These are phyloP conservation scores for Coelastrella sp. DNA, from an alignment of 139 green algal species.

Conservation along the genomic window DNA sequence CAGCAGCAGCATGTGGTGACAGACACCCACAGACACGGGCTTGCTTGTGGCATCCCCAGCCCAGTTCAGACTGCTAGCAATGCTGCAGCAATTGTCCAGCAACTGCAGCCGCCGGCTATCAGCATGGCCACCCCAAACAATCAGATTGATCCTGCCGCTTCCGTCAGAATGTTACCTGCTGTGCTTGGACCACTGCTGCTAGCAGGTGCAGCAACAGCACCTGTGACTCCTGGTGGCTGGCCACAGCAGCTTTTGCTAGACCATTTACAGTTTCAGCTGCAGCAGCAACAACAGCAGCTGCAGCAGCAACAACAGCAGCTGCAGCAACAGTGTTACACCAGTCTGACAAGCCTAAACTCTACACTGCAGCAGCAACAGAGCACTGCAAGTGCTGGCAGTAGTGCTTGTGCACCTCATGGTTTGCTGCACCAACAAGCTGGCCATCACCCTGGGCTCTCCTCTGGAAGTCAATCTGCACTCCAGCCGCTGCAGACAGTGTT, in stretches of 20 bases:
- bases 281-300: conserved; percentile 24
- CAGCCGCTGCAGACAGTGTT: not conserved
- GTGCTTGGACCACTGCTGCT: not conserved
- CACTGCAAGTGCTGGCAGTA: not conserved
- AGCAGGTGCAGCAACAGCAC: not conserved
- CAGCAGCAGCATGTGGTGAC: not conserved
- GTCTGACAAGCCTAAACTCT: not conserved
- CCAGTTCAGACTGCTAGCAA: not conserved
- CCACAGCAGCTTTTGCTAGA: conserved; percentile 26
- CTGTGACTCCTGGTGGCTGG: not conserved
- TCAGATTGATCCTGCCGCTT: not conserved
- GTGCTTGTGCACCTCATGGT: not conserved
- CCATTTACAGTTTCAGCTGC: conserved; percentile 6
- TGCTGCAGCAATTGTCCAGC: not conserved
- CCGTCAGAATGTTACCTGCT: not conserved
- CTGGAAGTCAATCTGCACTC: not conserved
- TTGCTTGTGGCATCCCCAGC: not conserved
- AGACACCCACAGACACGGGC: too few species aligned
- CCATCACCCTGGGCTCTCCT: not conserved
- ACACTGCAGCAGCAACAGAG: not conserved
- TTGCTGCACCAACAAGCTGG: not conserved
- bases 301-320: conserved; percentile 2
- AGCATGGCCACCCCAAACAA: not conserved
- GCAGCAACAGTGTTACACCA: not conserved
- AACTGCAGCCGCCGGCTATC: not conserved